Evolutionary conservation across 331 rosid genomes (phyloP), one percentile per base, ranked within the genome.

Genomic region (Telfairia occidentalis): DNA sequence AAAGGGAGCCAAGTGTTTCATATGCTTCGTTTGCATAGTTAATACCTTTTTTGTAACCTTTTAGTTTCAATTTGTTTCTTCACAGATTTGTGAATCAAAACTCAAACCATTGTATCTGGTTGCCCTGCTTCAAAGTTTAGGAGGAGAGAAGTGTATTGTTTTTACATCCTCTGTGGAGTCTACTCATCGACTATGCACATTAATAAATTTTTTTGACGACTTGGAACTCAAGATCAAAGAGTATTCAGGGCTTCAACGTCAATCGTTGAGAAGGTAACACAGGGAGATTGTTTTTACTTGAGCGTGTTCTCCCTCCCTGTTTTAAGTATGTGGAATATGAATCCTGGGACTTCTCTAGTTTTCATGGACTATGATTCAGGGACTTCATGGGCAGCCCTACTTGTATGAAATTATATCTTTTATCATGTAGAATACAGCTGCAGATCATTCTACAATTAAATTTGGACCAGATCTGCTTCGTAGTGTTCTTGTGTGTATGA

Each of bases 151-250:
- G 76, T 91, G 92, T 88, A 87, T 94, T 3, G 89, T 91, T 82
- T 94, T 94, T 71, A 91, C 98, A 35, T 83, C 88, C 77, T 94
- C 97, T 15, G 98, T 94, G 84, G 97, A 88, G 57, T 87, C 97
- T n/a, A 89, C 98, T 69, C 97, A 85, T 74, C 92, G 96, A 59
- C 91, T 94, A 23, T 91, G 97, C 86, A 79, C 89, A 42, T 85
- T 94, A 73, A 77, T 94, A 23, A 87, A 88, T 79, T 91, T 81
- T 79, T 91, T 94, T 75, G 83, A 34, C 52, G 85, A 83, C 77
- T 80, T 87, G 55, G 81, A 85, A 79, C 81, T 94, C 78, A 85
- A 83, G 85, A 87, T 91, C 70, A 89, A 87, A 87, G 96, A 91
- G 87, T 94, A 86, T 86, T 91, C 98, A 38, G 71, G 98, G 76